phyloP scores from a whole-genome alignment of 2,329 filamentous ascomycete species.

The Lachnellula occidentalis region DNA sequence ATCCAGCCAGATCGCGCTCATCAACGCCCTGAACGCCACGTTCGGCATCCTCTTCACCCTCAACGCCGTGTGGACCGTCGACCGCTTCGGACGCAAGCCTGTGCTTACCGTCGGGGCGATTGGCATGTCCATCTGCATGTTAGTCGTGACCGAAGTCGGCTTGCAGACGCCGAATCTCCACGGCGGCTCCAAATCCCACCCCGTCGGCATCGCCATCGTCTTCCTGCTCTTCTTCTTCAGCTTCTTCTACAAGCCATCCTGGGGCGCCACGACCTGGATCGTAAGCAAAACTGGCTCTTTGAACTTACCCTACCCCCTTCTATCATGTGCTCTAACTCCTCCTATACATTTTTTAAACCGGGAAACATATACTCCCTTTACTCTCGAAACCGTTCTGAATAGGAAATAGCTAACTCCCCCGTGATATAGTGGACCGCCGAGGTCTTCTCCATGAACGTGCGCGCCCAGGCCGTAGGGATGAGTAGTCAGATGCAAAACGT shows the following conservation, averaged over 20 bases:
- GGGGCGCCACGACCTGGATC: slow-evolving; percentile 66
- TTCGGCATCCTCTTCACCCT: slow-evolving; percentile 67
- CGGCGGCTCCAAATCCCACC: slow-evolving; percentile 47
- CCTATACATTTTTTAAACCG: too few species aligned
- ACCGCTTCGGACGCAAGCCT: slow-evolving; percentile 64
- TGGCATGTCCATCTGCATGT: slow-evolving; percentile 66
- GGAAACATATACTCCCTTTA: too few species aligned
- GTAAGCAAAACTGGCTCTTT: too few species aligned
- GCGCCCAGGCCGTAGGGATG: slow-evolving; percentile 65
- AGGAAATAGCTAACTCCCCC: too few species aligned
- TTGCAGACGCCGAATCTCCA: slow-evolving; percentile 48
- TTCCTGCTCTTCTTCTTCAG: slow-evolving; percentile 63
- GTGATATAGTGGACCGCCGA: slow-evolving; percentile 49
- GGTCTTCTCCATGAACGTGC: slow-evolving; percentile 65
- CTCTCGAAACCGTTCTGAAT: too few species aligned
- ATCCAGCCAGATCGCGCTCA: slow-evolving; percentile 56
- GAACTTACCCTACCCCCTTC: too few species aligned
- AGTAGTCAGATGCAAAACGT: slow-evolving; percentile 53
- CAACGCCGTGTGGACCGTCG: slow-evolving; percentile 67
- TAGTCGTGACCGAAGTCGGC: slow-evolving; percentile 53
- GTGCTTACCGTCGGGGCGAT: slow-evolving; percentile 61
- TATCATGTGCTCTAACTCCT: too few species aligned
- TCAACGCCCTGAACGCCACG: slow-evolving; percentile 68
- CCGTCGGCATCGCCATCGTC: slow-evolving; percentile 60
- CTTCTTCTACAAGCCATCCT: slow-evolving; percentile 64